Percentiles rank a stretch among this genome's conserved stretches.
Evolutionary conservation across 2,329 filamentous ascomycete genomes (phyloP).

Genomic region (Nakataea oryzae): DNA sequence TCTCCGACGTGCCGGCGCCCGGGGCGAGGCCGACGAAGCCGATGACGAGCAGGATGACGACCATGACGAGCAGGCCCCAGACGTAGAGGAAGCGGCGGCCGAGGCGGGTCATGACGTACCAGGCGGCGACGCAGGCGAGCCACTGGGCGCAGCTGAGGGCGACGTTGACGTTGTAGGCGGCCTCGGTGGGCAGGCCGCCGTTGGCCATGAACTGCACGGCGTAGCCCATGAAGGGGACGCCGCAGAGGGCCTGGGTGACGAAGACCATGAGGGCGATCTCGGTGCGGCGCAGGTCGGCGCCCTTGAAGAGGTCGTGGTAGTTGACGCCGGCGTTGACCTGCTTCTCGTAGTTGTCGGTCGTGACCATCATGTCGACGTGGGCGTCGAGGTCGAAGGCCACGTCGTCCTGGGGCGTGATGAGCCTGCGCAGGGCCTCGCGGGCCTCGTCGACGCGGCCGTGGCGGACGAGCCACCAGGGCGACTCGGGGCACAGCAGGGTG

Average conservation of each 20-base stretch:
- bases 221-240: conserved; percentile 16
- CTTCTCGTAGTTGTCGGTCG: conserved; percentile 25
- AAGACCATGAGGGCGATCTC: conserved; percentile 6
- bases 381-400: conserved; percentile 29
- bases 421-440: conserved; percentile 23
- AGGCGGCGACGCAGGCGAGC: conserved; percentile 5
- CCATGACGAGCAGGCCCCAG: conserved; percentile 21
- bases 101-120: conserved; percentile 5
- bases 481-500: conserved; percentile 36
- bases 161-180: conserved; percentile 20
- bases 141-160: conserved; percentile 19
- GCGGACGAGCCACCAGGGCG: conserved; percentile 39
- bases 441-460: conserved; percentile 29
- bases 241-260: conserved; percentile 13
- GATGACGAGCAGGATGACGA: conserved; percentile 24
- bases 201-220: conserved; percentile 7
- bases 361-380: conserved; percentile 42
- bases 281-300: conserved; percentile 22
- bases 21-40: conserved; percentile 29
- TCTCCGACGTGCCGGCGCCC: conserved; percentile 12
- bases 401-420: conserved; percentile 25
- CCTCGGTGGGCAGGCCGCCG: conserved; percentile 17
- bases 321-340: conserved; percentile 15
- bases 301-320: conserved; percentile 32
- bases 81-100: conserved; percentile 11